Base-by-base conservation (phyloP, 306 rosid species). In the Vigna trinervia region DNA sequence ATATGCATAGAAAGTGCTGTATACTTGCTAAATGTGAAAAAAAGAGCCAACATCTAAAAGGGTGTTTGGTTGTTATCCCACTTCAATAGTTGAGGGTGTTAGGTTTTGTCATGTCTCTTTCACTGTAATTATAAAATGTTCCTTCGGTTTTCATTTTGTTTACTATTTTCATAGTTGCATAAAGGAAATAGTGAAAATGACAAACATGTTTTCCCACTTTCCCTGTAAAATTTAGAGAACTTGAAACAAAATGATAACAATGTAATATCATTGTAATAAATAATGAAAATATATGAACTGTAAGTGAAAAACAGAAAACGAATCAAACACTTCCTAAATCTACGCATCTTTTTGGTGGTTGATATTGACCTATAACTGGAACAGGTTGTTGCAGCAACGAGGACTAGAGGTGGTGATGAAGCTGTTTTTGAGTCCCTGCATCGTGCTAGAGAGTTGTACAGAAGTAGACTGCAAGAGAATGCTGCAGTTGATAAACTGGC, bases 371-470 rank as follows among this genome's bases (percentile, higher is more conserved):
- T 36, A 15, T 71, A 20, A 82, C 57, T 82, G 73, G 71, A 78
- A 32, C 93, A 91, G 99, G 91, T 96, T 71, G 88, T 92, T 1
- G 77, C 39, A 80, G 98, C 96, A 70, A 74, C 89, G 91, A 92
- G 90, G 85, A 73, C 76, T 38, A 83, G 81, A 81, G 99, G 99
- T 39, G 99, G 99, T 72, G 96, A 96, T 30, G 90, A 90, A 77
- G 97, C 96, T 43, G 98, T 96, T 36, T 83, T 89, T 77, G 89
- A 79, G 86, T 89, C 91, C 51, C 73, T 96, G 76, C 77, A 90
- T 48, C 97, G 98, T 20, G 99, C 99, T 54, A 91, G 97, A 2
- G 96, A 92, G 82, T 71, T 82, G 32, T 92, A 96, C 75, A 84
- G 83, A 87, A 86, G 79, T 73, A 86, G 88, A 83, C 75, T 96